Evolutionary conservation across 1,139 yeast species (phyloP), one percentile per base, ranked within the genome.

Genomic region (Insectozyma bohioensis): DNA sequence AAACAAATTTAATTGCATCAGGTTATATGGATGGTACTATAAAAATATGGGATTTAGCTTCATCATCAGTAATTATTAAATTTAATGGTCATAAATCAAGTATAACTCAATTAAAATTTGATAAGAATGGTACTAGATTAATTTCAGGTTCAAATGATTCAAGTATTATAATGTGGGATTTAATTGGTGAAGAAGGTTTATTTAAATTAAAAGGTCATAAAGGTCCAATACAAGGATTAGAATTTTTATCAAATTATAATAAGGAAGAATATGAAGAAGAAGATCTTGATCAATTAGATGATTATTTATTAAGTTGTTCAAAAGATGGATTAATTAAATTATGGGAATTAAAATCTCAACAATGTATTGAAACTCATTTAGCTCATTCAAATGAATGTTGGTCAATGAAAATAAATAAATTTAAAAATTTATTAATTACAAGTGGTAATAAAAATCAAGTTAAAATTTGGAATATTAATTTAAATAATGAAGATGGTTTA

Each of bases 301-400:
- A 82, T 41, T 85, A 85, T 72, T 62, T 92, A 20, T 48, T 88
- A 24, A 79, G 88, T 46, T 78, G 82, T 1, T 78, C 95, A 5
- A 90, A 88, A 52, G 98, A 92, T 55, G 97, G 98, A 1, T 66
- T 88, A 35, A 70, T 92, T 45, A 92, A 92, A 54, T 61, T 92
- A 26, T 92, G 99, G 99, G 97, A 92, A 53, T 63, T 92, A 45
- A 82, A 80, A 50, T 67, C 94, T 9, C 90, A 85, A 53, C 95
- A 87, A 54, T 87, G 97, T 61, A 68, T 88, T 11, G 99, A 92
- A 56, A 88, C 97, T 0, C 97, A 88, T 56, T 78, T 90, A 42
- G 96, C 97, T 1, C 96, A 88, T 53, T 74, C 86, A 11, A 88
- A 88, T 42, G 97, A 92, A 58, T 86, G 96, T 61, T 90, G 97